A percentile compares a stretch with the other conserved stretches of the same genome.
Evolutionary conservation across 1,284 basidiomycete genomes (phyloP).

Genomic region (Melampsora americana): DNA sequence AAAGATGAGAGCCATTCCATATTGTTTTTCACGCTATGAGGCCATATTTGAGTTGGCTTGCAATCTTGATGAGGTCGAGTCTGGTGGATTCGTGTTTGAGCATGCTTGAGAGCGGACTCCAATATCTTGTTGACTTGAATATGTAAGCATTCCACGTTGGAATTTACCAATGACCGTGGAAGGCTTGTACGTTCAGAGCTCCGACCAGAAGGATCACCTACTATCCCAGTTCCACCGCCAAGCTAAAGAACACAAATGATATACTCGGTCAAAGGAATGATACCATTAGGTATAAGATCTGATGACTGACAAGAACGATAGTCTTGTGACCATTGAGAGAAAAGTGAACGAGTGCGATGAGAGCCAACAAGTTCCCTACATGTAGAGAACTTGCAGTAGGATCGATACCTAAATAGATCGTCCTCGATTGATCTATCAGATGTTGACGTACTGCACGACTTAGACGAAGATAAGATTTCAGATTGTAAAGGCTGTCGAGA

Average conservation of each 20-base stretch:
- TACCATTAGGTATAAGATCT: background rate
- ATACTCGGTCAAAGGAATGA: background rate
- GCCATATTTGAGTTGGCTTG: conserved; percentile 44
- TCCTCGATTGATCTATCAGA: conserved; percentile 49
- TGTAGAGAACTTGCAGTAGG: conserved; percentile 85
- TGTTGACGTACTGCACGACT: conserved; percentile 39
- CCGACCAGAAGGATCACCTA: conserved; percentile 93
- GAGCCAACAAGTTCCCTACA: conserved; percentile 85
- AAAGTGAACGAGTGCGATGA: conserved; percentile 83
- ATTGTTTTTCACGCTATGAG: conserved; percentile 70
- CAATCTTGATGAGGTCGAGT: conserved; percentile 51
- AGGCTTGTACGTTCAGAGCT: conserved; percentile 75
- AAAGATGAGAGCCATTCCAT: conserved; percentile 74
- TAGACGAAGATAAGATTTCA: conserved; percentile 12
- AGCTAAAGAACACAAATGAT: conserved; percentile 61
- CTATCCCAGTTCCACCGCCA: conserved; percentile 91
- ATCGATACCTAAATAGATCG: conserved; percentile 85
- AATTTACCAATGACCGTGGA: conserved; percentile 61
- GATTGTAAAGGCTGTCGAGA: conserved; percentile 1
- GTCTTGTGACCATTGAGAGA: conserved; percentile 73
- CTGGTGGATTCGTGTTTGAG: conserved; percentile 55
- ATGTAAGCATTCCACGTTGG: conserved; percentile 69
- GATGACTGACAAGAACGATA: conserved; percentile 59
- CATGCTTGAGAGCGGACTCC: conserved; percentile 64
- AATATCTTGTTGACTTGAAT: conserved; percentile 72